Conservation (phyloP, 208 protist genomes). For the Jaenimonas drosophilae region DNA sequence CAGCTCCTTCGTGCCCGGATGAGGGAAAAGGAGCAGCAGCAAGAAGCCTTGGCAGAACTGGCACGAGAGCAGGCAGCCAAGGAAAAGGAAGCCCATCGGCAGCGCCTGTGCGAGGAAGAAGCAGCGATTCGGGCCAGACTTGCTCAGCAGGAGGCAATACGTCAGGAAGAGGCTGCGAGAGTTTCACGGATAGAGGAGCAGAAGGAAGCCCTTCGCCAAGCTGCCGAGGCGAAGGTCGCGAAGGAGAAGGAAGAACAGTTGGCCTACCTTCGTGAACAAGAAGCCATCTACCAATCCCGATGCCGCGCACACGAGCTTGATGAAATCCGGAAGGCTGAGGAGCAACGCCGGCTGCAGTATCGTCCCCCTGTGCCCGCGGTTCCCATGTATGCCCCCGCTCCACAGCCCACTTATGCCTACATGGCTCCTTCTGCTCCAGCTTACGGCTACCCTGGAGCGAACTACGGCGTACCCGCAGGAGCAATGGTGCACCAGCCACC, state of each 20-base stretch:
- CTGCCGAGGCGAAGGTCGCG: conserved; percentile 12
- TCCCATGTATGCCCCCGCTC: neutral
- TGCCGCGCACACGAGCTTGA: conserved; percentile 39
- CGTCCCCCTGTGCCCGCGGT: no score
- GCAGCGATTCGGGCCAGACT: conserved; percentile 3
- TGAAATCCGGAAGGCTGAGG: conserved; percentile 19
- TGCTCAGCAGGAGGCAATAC: conserved; percentile 9
- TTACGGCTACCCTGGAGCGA: no score
- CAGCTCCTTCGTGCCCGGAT: conserved; percentile 45
- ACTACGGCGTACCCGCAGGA: no score
- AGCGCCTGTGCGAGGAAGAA: conserved; percentile 13
- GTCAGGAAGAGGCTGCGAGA: conserved; percentile 6
- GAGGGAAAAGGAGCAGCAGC: conserved; percentile 27
- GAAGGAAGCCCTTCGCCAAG: conserved; percentile 23
- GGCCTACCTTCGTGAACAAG: conserved; percentile 32
- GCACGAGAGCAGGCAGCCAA: conserved; percentile 13
- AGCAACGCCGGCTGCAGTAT: conserved; percentile 12
- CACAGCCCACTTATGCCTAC: no score
- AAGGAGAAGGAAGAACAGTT: conserved; percentile 29
- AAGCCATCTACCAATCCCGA: conserved; percentile 35
- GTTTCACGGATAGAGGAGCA: conserved; percentile 9
- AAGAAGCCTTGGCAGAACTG: conserved; percentile 26
- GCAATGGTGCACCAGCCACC: no score
- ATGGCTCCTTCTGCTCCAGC: no score
- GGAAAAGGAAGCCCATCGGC: conserved; percentile 42